Evolutionary conservation across 345 rosid genomes (phyloP).

Genomic region (Trapa incisa): DNA sequence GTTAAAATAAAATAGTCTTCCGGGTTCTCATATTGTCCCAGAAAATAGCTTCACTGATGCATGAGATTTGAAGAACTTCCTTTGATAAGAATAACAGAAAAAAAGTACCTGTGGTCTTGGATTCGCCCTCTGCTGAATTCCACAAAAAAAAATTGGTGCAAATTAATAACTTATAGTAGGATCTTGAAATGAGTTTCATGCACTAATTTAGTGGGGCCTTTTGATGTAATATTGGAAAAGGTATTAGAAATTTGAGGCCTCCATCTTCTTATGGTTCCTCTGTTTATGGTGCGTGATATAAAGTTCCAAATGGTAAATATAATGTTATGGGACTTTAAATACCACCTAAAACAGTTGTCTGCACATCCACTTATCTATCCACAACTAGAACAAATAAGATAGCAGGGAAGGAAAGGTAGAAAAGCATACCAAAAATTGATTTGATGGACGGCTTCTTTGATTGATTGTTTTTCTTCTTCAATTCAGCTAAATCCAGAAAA

Average conservation of each 20-base stretch:
- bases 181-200: neutral
- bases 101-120: neutral
- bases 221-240: neutral
- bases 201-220: neutral
- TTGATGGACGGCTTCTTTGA: conserved; percentile 6
- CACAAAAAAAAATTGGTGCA: neutral
- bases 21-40: neutral
- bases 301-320: neutral
- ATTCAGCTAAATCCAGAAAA: conserved; percentile 6
- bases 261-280: neutral
- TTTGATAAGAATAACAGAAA: neutral
- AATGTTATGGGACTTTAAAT: neutral
- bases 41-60: neutral
- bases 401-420: neutral
- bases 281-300: neutral
- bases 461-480: conserved; percentile 10
- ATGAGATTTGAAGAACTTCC: neutral
- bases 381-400: neutral
- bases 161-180: neutral
- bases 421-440: conserved; percentile 6
- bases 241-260: neutral
- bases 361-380: neutral
- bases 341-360: neutral
- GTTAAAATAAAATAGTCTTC: neutral
- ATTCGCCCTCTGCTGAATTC: neutral